Percentiles rank a stretch among this genome's conserved stretches.
Conservation (phyloP, 1,284 basidiomycete species). For the Microbotryum intermedium region DNA sequence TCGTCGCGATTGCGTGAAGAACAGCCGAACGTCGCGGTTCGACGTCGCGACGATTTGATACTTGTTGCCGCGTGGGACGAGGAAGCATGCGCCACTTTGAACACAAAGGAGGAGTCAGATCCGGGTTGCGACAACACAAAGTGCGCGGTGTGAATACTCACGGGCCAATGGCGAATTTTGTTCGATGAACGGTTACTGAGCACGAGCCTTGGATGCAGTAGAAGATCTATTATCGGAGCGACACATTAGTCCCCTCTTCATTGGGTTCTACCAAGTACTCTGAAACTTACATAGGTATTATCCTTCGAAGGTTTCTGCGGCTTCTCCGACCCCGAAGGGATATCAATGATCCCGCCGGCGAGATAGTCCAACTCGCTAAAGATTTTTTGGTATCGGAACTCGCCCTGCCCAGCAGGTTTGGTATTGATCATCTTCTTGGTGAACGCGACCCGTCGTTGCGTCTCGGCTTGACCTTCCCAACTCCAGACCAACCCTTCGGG, state of each 20-base stretch:
- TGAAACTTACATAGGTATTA: slow-evolving; percentile 78
- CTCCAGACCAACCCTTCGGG: slow-evolving; percentile 61
- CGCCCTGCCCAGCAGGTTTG: slow-evolving; percentile 38
- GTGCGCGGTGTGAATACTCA: slow-evolving; percentile 53
- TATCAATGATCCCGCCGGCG: slow-evolving; percentile 75
- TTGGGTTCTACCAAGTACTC: background rate
- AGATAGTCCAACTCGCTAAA: slow-evolving; percentile 87
- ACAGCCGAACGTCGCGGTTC: slow-evolving; percentile 67
- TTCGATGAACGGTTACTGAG: slow-evolving; percentile 70
- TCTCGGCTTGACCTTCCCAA: slow-evolving; percentile 54
- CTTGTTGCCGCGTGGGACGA: slow-evolving; percentile 57
- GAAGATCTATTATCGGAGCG: slow-evolving; percentile 58
- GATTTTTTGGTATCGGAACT: slow-evolving; percentile 86
- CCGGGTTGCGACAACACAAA: slow-evolving; percentile 54
- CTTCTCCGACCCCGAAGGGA: slow-evolving; percentile 69
- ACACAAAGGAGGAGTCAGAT: background rate
- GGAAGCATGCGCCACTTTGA: slow-evolving; percentile 12
- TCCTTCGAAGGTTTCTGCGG: slow-evolving; percentile 83
- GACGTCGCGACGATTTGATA: slow-evolving; percentile 85
- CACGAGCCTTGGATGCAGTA: slow-evolving; percentile 81
- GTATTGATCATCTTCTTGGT: slow-evolving; percentile 44
- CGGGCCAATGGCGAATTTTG: slow-evolving; percentile 64
- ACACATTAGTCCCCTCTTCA: background rate
- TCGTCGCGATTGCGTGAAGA: slow-evolving; percentile 64
- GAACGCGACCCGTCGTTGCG: slow-evolving; percentile 66